Conservation (phyloP, 1,284 basidiomycete genomes). For the Kalmanozyma brasiliensis region DNA sequence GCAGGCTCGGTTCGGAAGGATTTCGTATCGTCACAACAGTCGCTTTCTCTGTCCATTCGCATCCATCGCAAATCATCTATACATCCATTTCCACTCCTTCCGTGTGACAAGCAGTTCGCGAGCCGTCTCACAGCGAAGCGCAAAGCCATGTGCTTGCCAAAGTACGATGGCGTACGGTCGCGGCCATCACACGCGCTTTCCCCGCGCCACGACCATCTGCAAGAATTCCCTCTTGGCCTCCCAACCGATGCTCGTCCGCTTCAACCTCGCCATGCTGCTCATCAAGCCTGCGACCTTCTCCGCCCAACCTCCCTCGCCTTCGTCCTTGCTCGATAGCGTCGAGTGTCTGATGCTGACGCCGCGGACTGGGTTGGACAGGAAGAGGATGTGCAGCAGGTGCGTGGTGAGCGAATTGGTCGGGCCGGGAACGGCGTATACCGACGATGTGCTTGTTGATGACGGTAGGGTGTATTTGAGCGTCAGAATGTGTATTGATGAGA, state of each 20-base stretch:
- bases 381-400: conserved; percentile 4
- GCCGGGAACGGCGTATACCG: conserved; percentile 14
- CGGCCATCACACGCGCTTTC: not conserved
- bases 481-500: not conserved
- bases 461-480: conserved; percentile 37
- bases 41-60: too few species aligned
- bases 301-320: not conserved
- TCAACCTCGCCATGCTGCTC: conserved; percentile 14
- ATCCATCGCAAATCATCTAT: too few species aligned
- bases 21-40: too few species aligned
- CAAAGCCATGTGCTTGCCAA: too few species aligned
- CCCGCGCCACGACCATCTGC: conserved; percentile 4
- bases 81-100: too few species aligned
- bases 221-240: conserved; percentile 21
- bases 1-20: too few species aligned
- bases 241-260: conserved; percentile 27
- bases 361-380: conserved; percentile 9
- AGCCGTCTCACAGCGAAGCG: too few species aligned
- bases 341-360: conserved; percentile 3
- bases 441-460: conserved; percentile 1
- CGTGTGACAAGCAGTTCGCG: too few species aligned
- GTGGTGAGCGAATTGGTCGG: not conserved
- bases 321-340: not conserved
- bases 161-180: too few species aligned
- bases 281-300: conserved; percentile 1